Percentiles rank a stretch among this genome's conserved stretches.
Conservation (phyloP, 768 basidiomycete species). For the Galerina marginata region DNA sequence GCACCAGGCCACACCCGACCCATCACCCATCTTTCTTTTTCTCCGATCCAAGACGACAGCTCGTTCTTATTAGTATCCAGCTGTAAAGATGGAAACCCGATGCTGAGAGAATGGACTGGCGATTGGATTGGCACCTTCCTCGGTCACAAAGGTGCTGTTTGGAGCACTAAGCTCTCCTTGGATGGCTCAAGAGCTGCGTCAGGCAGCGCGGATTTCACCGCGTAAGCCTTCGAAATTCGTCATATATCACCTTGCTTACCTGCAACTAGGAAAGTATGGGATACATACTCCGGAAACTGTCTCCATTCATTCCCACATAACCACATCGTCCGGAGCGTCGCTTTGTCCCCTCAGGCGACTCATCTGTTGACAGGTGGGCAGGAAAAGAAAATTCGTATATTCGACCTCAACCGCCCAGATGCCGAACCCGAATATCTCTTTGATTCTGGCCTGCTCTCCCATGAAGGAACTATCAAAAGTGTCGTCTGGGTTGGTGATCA, state of each 20-base stretch:
- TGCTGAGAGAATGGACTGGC: conserved; percentile 96
- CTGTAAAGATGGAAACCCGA: conserved; percentile 98
- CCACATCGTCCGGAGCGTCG: conserved; percentile 97
- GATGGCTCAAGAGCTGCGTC: conserved; percentile 89
- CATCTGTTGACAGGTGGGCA: conserved; percentile 91
- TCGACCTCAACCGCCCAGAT: conserved; percentile 86
- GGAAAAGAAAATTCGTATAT: conserved; percentile 97
- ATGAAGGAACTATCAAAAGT: conserved; percentile 90
- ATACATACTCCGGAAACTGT: conserved; percentile 85
- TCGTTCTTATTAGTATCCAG: conserved; percentile 92
- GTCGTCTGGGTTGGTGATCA: conserved; percentile 93
- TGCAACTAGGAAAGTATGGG: conserved; percentile 86
- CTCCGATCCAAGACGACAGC: conserved; percentile 81
- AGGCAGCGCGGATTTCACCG: conserved; percentile 96
- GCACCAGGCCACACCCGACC: conserved; percentile 87
- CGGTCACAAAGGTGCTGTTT: conserved; percentile 94
- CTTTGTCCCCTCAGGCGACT: conserved; percentile 71
- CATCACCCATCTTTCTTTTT: conserved; percentile 95
- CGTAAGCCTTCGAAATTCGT: conserved; percentile 58
- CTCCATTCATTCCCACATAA: conserved; percentile 98
- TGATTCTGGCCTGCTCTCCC: conserved; percentile 65
- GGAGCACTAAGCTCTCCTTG: conserved; percentile 90
- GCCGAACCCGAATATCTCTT: conserved; percentile 84
- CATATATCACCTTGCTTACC: conserved; percentile 17
- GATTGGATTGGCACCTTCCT: conserved; percentile 98